Evolutionary conservation across 345 rosid species (phyloP).

Genomic region (Aurinia saxatilis): DNA sequence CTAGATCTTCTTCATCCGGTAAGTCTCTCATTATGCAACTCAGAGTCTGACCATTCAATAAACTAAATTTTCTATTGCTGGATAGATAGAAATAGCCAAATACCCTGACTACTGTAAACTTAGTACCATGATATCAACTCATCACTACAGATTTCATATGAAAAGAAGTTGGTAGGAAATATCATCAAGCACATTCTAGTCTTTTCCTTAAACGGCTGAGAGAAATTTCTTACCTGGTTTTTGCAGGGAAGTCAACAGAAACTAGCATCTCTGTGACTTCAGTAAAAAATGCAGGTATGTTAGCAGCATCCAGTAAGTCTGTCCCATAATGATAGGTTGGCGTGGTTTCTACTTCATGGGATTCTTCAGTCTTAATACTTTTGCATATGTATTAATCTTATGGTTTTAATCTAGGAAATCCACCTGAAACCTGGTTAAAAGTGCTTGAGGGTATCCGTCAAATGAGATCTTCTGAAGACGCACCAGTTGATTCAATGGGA

Average conservation of each 20-base stretch:
- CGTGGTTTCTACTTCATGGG: background rate
- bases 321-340: no score
- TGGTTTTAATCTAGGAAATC: slow-evolving; percentile 7
- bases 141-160: no score
- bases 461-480: slow-evolving; percentile 34
- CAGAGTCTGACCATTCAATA: background rate
- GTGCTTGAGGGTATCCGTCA: slow-evolving; percentile 30
- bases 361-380: background rate
- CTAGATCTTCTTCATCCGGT: slow-evolving; percentile 32
- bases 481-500: slow-evolving; percentile 37
- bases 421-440: slow-evolving; percentile 27
- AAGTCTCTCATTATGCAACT: slow-evolving; percentile 22
- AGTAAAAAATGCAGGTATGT: slow-evolving; percentile 13
- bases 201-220: background rate
- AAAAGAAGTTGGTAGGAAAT: background rate
- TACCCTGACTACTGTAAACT: no score
- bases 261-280: slow-evolving; percentile 23
- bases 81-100: no score
- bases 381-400: background rate
- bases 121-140: no score
- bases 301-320: background rate
- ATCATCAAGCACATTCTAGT: background rate
- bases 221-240: background rate
- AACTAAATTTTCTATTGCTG: background rate
- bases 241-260: slow-evolving; percentile 36